These are phyloP conservation scores for Colletotrichum sp. DNA, from an alignment of 2,329 filamentous ascomycete species.

Conservation along the genomic window DNA sequence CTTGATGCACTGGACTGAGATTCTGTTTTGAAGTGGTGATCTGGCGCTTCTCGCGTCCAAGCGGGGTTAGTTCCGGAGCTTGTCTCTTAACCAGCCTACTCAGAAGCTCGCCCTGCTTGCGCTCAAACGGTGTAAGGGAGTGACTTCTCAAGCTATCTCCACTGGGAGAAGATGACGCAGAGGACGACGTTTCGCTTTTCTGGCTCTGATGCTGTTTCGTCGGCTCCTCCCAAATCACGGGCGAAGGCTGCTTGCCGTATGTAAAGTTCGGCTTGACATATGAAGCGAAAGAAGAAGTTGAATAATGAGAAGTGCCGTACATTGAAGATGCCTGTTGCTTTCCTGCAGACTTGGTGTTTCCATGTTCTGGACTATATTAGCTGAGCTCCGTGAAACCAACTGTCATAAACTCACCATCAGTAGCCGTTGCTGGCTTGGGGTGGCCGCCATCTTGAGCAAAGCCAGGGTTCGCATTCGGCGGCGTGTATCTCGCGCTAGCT, in stretches of 20 bases:
- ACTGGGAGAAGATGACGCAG: constrained; percentile 20
- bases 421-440: neutral
- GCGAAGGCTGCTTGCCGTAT: neutral
- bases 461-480: constrained; percentile 5
- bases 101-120: constrained; percentile 42
- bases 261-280: neutral
- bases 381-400: neutral
- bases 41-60: constrained; percentile 10
- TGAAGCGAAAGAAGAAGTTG: neutral
- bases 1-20: constrained; percentile 18
- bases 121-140: constrained; percentile 43
- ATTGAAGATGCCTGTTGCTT: constrained; percentile 45
- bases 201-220: neutral
- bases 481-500: constrained; percentile 23
- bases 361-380: neutral
- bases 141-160: constrained; percentile 19
- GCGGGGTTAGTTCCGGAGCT: constrained; percentile 20
- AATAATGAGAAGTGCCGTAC: constrained; percentile 44
- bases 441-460: neutral
- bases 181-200: neutral
- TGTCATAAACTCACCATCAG: neutral
- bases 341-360: constrained; percentile 5
- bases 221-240: neutral
- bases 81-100: constrained; percentile 38
- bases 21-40: neutral